These are phyloP conservation scores for Didymella exigua DNA, from an alignment of 2,329 filamentous ascomycete species.

Conservation along the genomic window DNA sequence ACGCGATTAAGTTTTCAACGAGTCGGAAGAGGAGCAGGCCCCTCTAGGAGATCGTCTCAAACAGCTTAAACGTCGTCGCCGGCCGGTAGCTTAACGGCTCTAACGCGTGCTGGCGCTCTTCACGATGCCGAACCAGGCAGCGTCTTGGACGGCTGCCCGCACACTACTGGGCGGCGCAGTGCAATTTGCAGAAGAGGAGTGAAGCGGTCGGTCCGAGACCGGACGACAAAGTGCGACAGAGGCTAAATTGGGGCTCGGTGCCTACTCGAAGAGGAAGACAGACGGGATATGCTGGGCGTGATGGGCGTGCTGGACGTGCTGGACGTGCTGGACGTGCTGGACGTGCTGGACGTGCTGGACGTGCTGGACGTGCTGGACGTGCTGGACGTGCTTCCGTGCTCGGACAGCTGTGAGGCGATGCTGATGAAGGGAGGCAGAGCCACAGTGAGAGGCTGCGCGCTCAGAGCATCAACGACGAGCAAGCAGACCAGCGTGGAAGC, in stretches of 20 bases:
- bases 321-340: conserved; percentile 6
- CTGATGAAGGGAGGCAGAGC: conserved; percentile 33
- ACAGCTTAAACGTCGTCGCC: conserved; percentile 40
- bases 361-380: conserved; percentile 15
- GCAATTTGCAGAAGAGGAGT: conserved; percentile 41
- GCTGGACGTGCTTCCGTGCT: conserved; percentile 25
- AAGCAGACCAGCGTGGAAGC: conserved; percentile 23
- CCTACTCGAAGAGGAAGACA: conserved; percentile 29
- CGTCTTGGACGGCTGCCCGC: conserved; percentile 22
- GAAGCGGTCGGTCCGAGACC: conserved; percentile 46
- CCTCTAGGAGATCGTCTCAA: conserved; percentile 43
- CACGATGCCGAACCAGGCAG: conserved; percentile 30
- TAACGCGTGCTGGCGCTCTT: conserved; percentile 38
- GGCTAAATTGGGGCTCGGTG: conserved; percentile 38
- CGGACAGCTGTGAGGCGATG: conserved; percentile 27
- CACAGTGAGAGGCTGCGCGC: conserved; percentile 38
- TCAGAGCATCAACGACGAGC: conserved; percentile 19
- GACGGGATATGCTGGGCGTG: conserved; percentile 10
- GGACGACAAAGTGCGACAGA: conserved; percentile 43
- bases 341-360: conserved; percentile 17
- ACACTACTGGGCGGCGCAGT: conserved; percentile 42
- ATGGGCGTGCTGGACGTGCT: too few relatives aligned
- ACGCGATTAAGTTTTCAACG: conserved; percentile 37
- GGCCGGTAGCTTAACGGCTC: conserved; percentile 41
- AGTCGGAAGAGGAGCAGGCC: conserved; percentile 30